phyloP scores from a whole-genome alignment of 139 green algal genomes.

The Bryopsis sp. region DNA sequence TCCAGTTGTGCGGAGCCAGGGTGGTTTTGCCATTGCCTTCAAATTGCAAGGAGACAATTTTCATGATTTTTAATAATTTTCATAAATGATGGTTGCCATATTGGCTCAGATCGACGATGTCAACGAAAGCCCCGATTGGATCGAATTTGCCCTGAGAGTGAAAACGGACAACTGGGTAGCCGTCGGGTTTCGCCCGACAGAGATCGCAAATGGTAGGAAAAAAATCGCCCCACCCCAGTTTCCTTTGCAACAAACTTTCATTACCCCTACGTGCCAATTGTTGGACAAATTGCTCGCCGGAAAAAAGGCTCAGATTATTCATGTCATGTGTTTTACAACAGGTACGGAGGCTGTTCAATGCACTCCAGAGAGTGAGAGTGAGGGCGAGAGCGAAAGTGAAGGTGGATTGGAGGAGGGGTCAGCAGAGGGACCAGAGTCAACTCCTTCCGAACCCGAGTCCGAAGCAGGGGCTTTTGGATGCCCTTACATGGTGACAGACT shows the following conservation, averaged over 20 bases:
- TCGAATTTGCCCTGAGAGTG: neutral
- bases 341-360: neutral
- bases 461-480: neutral
- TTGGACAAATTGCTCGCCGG: too few relatives aligned
- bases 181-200: neutral
- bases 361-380: neutral
- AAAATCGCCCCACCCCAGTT: too few relatives aligned
- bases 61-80: neutral
- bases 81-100: neutral
- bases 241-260: too few relatives aligned
- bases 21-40: neutral
- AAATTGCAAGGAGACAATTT: neutral
- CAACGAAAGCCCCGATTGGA: neutral
- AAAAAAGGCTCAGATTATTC: too few relatives aligned
- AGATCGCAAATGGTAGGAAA: neutral
- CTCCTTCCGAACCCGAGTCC: neutral
- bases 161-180: neutral
- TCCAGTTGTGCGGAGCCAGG: neutral
- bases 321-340: too few relatives aligned
- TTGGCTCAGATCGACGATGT: neutral
- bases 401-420: neutral
- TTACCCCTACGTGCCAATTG: too few relatives aligned
- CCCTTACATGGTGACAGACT: neutral
- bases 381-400: slow-evolving; percentile 7
- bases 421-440: too few relatives aligned